Conservation (phyloP, 352 stramenopile species). For the Globisporangium yorkense region DNA sequence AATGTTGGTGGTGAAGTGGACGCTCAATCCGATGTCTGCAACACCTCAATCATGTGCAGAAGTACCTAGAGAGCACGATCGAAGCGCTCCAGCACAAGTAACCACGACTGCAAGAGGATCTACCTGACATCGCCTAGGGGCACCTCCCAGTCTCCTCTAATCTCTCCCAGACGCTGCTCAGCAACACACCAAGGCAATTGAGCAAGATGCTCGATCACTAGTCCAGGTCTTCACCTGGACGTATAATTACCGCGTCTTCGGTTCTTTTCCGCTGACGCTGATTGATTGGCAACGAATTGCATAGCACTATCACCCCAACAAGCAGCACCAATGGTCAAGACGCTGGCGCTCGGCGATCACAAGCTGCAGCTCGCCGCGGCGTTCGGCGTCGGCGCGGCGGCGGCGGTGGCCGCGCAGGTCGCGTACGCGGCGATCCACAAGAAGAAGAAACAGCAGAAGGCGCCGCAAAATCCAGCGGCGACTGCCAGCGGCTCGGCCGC, state of each 20-base stretch:
- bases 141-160: too few relatives aligned
- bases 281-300: background rate
- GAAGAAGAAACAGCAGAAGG: conserved; percentile 4
- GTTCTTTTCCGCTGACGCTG: too few relatives aligned
- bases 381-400: conserved; percentile 51
- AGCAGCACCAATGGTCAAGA: conserved; percentile 44
- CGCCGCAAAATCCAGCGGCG: background rate
- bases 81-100: conserved; percentile 2
- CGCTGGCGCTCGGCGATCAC: conserved; percentile 10
- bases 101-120: background rate
- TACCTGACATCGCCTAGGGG: background rate
- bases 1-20: background rate
- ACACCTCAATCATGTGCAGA: background rate
- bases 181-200: too few relatives aligned
- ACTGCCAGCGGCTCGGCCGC: conserved; percentile 22
- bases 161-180: too few relatives aligned
- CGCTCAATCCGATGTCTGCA: background rate
- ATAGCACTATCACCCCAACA: background rate
- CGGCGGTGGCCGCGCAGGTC: conserved; percentile 36
- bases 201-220: too few relatives aligned
- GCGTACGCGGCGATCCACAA: conserved; percentile 31
- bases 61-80: conserved; percentile 6
- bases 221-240: too few relatives aligned
- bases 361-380: conserved; percentile 34
- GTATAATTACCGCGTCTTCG: too few relatives aligned